A percentile compares a stretch with the other conserved stretches of the same genome.
Evolutionary conservation across 208 protist genomes (phyloP).

Genomic region (Trichomonas vaginalis): DNA sequence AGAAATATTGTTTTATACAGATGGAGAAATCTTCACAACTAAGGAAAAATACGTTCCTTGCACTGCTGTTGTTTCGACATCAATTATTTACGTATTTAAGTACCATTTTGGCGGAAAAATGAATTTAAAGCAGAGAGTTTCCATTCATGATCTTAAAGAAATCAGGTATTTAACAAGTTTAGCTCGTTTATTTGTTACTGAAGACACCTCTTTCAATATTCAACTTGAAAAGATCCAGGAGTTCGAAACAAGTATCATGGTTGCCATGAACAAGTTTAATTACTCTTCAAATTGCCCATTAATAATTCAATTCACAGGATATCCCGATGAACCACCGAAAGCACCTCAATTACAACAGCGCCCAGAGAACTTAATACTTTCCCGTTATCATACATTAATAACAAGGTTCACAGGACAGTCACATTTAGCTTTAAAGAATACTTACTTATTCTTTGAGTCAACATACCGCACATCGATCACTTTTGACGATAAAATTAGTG

Average conservation of each 20-base stretch:
- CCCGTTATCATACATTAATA: not conserved
- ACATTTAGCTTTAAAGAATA: not conserved
- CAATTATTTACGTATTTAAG: not conserved
- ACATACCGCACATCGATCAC: not conserved
- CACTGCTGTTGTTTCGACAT: not conserved
- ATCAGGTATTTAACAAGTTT: not conserved
- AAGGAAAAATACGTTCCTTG: not conserved
- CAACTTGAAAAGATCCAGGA: not conserved
- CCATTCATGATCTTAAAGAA: not conserved
- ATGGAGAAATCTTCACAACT: not conserved
- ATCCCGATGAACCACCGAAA: not conserved
- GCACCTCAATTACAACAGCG: not conserved
- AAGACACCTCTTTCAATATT: not conserved
- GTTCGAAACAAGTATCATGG: not conserved
- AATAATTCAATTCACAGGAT: not conserved
- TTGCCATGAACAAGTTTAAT: not conserved
- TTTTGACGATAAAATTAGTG: not conserved
- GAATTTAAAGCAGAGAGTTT: not conserved
- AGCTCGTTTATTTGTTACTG: not conserved
- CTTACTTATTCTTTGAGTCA: not conserved
- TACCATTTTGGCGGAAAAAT: not conserved
- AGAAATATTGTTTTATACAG: not conserved
- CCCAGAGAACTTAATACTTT: not conserved
- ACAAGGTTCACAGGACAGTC: not conserved
- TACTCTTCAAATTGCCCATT: not conserved